A percentile compares a stretch with the other conserved stretches of the same genome.
These are phyloP conservation scores for Penicillium sp. DNA, from an alignment of 2,329 filamentous ascomycete species.

Conservation along the genomic window DNA sequence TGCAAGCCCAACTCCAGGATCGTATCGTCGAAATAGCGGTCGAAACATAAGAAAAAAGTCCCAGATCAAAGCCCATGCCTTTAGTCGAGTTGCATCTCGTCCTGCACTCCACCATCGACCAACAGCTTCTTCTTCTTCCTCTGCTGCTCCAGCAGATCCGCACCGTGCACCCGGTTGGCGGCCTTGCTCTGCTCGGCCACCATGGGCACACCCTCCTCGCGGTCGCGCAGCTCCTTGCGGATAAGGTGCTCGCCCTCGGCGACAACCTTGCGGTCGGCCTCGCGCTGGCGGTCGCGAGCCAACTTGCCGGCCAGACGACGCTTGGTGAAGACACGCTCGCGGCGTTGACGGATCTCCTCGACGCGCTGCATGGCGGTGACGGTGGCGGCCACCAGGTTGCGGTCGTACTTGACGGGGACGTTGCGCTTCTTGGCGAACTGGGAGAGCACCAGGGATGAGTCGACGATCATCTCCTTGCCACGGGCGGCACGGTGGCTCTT, in stretches of 20 bases:
- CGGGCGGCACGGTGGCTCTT: conserved; percentile 84
- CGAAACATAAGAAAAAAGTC: conserved; percentile 13
- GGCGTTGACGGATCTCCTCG: conserved; percentile 74
- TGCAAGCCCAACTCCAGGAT: conserved; percentile 29
- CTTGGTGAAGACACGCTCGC: conserved; percentile 93
- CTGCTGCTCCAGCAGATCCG: conserved; percentile 42
- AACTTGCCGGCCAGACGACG: conserved; percentile 83
- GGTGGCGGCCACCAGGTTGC: conserved; percentile 82
- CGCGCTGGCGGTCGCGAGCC: conserved; percentile 70
- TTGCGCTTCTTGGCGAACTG: conserved; percentile 92
- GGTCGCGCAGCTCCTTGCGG: conserved; percentile 63
- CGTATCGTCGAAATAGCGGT: conserved; percentile 23
- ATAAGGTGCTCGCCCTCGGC: conserved; percentile 90
- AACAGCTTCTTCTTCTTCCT: conserved; percentile 46
- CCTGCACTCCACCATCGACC: conserved; percentile 45
- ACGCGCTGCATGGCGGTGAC: conserved; percentile 90
- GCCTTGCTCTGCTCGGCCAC: conserved; percentile 36
- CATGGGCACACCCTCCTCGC: conserved; percentile 49
- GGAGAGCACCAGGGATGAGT: conserved; percentile 69
- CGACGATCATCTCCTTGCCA: conserved; percentile 87
- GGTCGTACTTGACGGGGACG: conserved; percentile 91
- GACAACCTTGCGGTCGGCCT: conserved; percentile 80
- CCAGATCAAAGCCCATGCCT: conserved; percentile 9
- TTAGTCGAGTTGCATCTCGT: conserved; percentile 50
- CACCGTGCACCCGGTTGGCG: conserved; percentile 38